A percentile compares a stretch with the other conserved stretches of the same genome.
Conservation (phyloP, 345 rosid genomes). For the Leavenworthia alabamica region DNA sequence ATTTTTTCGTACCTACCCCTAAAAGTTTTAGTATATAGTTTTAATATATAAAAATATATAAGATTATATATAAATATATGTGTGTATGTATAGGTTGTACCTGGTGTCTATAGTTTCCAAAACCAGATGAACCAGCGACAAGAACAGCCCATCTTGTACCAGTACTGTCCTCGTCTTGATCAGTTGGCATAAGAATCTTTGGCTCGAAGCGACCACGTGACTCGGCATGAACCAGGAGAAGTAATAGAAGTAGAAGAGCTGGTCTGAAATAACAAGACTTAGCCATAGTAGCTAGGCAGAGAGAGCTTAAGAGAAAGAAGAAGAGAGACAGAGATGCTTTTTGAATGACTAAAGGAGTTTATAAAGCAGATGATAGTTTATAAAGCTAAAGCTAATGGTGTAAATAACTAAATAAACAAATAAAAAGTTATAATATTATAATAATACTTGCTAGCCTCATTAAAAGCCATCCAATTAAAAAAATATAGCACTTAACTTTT, state of each 20-base stretch:
- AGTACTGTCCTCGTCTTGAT: conserved; percentile 26
- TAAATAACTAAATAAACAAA: background rate
- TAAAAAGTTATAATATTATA: no score
- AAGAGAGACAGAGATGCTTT: background rate
- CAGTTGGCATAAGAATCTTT: conserved; percentile 50
- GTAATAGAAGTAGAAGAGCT: conserved; percentile 30
- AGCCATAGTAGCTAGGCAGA: conserved; percentile 33
- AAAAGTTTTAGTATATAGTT: background rate
- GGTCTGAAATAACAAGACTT: conserved; percentile 3
- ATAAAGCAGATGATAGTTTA: conserved; percentile 4
- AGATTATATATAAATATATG: conserved; percentile 1
- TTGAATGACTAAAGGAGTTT: background rate
- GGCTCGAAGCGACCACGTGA: conserved; percentile 34
- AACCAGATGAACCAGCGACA: conserved; percentile 81
- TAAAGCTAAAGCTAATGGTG: background rate
- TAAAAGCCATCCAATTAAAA: no score
- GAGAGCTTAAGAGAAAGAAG: no score
- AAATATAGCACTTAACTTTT: no score
- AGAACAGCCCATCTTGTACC: conserved; percentile 97
- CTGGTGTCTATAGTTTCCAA: conserved; percentile 95
- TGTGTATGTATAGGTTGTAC: no score
- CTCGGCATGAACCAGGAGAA: conserved; percentile 24
- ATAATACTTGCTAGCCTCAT: no score
- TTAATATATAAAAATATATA: background rate
- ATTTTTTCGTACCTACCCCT: no score